Percentiles rank a stretch among this genome's conserved stretches.
phyloP scores from a whole-genome alignment of 1,139 yeast genomes.

The Kodamaea arcana region DNA sequence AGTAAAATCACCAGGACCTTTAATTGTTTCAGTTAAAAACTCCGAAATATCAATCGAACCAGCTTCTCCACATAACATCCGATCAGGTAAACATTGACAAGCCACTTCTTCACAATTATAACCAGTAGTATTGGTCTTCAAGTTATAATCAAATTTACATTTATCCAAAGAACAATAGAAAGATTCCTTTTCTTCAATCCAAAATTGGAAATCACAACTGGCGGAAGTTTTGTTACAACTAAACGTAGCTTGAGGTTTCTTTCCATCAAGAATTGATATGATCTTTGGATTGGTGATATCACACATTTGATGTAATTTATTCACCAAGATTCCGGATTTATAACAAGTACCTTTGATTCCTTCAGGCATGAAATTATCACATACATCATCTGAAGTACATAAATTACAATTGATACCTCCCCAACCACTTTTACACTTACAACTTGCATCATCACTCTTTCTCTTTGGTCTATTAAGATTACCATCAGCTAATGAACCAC shows the following conservation, averaged over 20 bases:
- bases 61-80: slow-evolving; percentile 89
- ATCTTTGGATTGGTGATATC: slow-evolving; percentile 89
- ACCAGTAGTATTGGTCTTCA: slow-evolving; percentile 61
- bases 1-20: slow-evolving; percentile 88
- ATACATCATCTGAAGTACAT: slow-evolving; percentile 67
- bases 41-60: slow-evolving; percentile 96
- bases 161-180: slow-evolving; percentile 78
- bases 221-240: slow-evolving; percentile 69
- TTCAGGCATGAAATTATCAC: slow-evolving; percentile 86
- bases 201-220: slow-evolving; percentile 84
- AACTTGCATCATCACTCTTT: slow-evolving; percentile 40
- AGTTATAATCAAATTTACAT: slow-evolving; percentile 68
- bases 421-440: slow-evolving; percentile 87
- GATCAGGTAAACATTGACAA: slow-evolving; percentile 86
- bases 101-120: slow-evolving; percentile 73
- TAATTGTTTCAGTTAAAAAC: slow-evolving; percentile 81
- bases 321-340: slow-evolving; percentile 79
- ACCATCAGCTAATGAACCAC: slow-evolving; percentile 75
- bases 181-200: slow-evolving; percentile 89
- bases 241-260: slow-evolving; percentile 88
- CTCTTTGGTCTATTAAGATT: slow-evolving; percentile 60
- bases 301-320: slow-evolving; percentile 84
- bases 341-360: slow-evolving; percentile 87
- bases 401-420: slow-evolving; percentile 87
- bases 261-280: slow-evolving; percentile 70